phyloP scores from a whole-genome alignment of 495 filamentous ascomycete genomes.

The Viridothelium virens region DNA sequence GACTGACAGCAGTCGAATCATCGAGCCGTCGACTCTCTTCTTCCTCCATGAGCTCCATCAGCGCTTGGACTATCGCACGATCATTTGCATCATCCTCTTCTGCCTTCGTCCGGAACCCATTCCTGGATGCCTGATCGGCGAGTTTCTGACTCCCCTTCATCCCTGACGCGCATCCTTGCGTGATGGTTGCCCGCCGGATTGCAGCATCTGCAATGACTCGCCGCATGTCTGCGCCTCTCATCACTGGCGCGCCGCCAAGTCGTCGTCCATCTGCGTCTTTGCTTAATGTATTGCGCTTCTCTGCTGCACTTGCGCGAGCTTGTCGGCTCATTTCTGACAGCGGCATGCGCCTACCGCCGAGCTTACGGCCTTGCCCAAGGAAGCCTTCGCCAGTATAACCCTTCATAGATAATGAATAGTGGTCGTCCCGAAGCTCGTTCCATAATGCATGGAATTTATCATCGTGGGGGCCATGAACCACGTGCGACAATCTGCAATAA shows the following conservation, averaged over 20 bases:
- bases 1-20: conserved; percentile 36
- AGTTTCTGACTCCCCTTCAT: conserved; percentile 54
- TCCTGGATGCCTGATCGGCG: conserved; percentile 57
- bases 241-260: conserved; percentile 59
- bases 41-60: conserved; percentile 79
- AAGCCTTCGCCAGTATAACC: conserved; percentile 93
- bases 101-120: conserved; percentile 73
- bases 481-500: conserved; percentile 62
- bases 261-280: conserved; percentile 59
- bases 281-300: conserved; percentile 53
- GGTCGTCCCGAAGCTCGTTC: conserved; percentile 81
- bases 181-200: conserved; percentile 56
- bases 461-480: conserved; percentile 74
- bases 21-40: conserved; percentile 72
- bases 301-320: conserved; percentile 62
- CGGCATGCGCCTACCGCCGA: conserved; percentile 63
- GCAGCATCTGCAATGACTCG: conserved; percentile 66
- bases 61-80: conserved; percentile 75
- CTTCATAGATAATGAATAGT: conserved; percentile 62
- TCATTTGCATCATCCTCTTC: conserved; percentile 90
- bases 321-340: conserved; percentile 67
- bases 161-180: conserved; percentile 66
- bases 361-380: conserved; percentile 60
- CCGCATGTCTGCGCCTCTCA: conserved; percentile 63
- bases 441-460: conserved; percentile 74